Evolutionary conservation across 805 yeast genomes (phyloP).

Genomic region (Teunomyces funiuensis): DNA sequence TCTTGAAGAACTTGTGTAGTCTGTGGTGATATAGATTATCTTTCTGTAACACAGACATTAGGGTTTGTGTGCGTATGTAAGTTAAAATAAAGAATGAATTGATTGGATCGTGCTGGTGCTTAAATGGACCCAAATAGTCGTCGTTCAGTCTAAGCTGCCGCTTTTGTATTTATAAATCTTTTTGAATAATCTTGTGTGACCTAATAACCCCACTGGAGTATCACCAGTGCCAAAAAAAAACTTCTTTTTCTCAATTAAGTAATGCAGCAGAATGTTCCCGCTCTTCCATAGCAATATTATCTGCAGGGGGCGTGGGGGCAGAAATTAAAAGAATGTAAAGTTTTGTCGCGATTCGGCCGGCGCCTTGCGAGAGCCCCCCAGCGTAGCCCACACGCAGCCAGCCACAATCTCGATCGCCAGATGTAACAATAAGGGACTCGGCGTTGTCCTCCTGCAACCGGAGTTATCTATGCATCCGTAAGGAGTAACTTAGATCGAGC

Average conservation of each 20-base stretch:
- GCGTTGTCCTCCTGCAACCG: background rate
- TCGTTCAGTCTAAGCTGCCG: background rate
- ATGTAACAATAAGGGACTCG: too few species aligned
- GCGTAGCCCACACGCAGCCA: too few species aligned
- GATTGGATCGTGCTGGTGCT: background rate
- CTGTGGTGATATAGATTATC: conserved; percentile 2
- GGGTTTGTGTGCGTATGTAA: background rate
- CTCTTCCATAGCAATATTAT: background rate
- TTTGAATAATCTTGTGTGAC: conserved; percentile 2
- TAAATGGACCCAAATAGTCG: too few species aligned
- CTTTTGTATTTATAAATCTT: conserved; percentile 3
- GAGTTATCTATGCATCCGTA: background rate
- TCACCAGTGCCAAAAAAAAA: background rate
- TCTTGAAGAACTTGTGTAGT: conserved; percentile 10
- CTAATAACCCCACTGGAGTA: conserved; percentile 5
- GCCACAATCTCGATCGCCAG: too few species aligned
- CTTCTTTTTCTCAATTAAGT: conserved; percentile 2
- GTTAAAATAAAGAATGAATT: background rate
- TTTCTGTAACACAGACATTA: conserved; percentile 1
- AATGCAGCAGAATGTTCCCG: conserved; percentile 3
- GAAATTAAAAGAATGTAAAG: too few species aligned
- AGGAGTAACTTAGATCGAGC: too few species aligned
- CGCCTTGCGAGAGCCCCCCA: too few species aligned
- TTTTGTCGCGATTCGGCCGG: too few species aligned
- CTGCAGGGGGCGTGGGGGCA: too few species aligned